Evolutionary conservation across 768 basidiomycete species (phyloP), one percentile per base, ranked within the genome.

Genomic region (Tylopilus intermedius): DNA sequence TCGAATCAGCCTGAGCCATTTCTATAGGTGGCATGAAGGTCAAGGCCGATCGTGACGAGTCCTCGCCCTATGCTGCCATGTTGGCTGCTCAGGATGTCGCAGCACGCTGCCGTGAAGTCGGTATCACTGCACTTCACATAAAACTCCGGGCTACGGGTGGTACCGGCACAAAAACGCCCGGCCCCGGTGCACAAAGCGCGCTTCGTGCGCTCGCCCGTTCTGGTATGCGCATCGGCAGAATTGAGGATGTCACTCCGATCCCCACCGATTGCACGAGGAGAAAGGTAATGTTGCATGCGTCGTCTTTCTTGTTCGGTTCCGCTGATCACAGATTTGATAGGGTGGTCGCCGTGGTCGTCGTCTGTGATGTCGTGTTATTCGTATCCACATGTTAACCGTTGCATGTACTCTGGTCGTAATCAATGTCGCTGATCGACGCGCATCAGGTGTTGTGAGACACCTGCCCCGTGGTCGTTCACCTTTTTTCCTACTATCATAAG

Each of bases 31-130:
- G 96, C 56, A 98, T 98, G 96, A 98, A 98, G 79, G 96, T 99
- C 76, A 99, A 98, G 80, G 96, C 95, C 11, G 96, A 99, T 75
- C 89, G 96, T 75, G 96, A 99, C 77, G 96, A 99, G 77, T 97
- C 94, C 39, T 97, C 94, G 22, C 91, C 90, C 15, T 91, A 96
- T 69, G 92, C 94, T 47, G 93, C 94, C 70, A 95, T 96, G 94
- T 79, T 98, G 71, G 95, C 95, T 50, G 94, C 95, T 40, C 95
- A 98, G 78, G 95, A 98, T 64, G 93, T 94, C 61, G 95, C 95
- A 54, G 71, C 79, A 48, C 91, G 94, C 62, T 99, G 96, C 88
- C 90, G 90, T 69, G 96, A 98, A 76, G 91, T 98, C 63, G 96
- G 96, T 51, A 88, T 99, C 75, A 97, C 91, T 60, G 95, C 95